Percentiles rank a stretch among this genome's conserved stretches.
These are phyloP conservation scores for Cladosporium sp. DNA, from an alignment of 2,329 filamentous ascomycete genomes.

Conservation along the genomic window DNA sequence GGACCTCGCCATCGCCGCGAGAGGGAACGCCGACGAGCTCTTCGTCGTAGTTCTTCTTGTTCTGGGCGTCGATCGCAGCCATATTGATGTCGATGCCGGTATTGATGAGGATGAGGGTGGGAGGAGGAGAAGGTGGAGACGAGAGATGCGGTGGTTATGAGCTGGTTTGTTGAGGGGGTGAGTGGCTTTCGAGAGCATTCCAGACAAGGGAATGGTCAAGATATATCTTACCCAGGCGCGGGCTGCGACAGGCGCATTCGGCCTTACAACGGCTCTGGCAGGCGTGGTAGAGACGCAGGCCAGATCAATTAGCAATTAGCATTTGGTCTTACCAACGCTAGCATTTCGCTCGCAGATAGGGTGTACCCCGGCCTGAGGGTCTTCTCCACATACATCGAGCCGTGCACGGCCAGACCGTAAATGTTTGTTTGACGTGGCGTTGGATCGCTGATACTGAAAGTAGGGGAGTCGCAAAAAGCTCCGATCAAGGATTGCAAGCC, in stretches of 20 bases:
- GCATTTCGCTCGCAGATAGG: conserved; percentile 8
- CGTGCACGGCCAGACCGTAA: conserved; percentile 12
- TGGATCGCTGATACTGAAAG: conserved; percentile 6
- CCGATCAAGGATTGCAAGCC: conserved; percentile 6
- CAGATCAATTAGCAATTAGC: conserved; percentile 13
- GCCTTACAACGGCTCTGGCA: conserved; percentile 14
- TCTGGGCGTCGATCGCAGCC: conserved; percentile 2
- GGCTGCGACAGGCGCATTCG: conserved; percentile 8
- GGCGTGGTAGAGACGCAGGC: conserved; percentile 3
- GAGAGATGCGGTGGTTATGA: not conserved
- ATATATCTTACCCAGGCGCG: conserved; percentile 9
- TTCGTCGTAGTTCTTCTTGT: conserved; percentile 16
- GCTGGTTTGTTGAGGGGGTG: not conserved
- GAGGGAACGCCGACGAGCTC: conserved; percentile 19
- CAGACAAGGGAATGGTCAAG: conserved; percentile 10
- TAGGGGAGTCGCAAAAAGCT: not conserved
- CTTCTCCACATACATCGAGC: conserved; percentile 13
- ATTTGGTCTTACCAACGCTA: conserved; percentile 9
- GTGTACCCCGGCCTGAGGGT: not conserved
- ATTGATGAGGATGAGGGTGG: not conserved
- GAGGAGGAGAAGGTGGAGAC: not conserved
- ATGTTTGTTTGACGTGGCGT: conserved; percentile 8
- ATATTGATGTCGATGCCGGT: not conserved
- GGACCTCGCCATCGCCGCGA: conserved; percentile 22
- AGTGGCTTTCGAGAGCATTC: not conserved